Conservation (phyloP, 176 grass and related monocot genomes). For the Cenchrus fungigraminus region DNA sequence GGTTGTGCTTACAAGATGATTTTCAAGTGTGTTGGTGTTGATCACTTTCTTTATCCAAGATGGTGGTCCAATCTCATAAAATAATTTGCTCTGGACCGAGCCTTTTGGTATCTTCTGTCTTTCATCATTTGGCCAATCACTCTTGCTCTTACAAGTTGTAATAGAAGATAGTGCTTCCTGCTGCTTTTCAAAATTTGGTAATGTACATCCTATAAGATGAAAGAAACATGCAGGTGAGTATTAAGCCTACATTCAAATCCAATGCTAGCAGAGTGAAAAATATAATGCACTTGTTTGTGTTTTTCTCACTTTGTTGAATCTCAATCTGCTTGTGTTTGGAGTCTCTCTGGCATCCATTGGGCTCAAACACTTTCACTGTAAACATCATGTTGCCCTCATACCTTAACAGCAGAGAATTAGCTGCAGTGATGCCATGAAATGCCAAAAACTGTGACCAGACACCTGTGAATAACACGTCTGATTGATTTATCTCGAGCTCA, state of each 20-base stretch:
- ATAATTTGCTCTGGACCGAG: neutral
- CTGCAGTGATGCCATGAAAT: too few species aligned
- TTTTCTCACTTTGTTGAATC: neutral
- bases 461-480: too few species aligned
- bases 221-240: too few species aligned
- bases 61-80: neutral
- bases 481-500: too few species aligned
- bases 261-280: too few species aligned
- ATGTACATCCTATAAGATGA: too few species aligned
- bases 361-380: neutral
- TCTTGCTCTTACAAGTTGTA: neutral
- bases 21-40: neutral
- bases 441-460: too few species aligned
- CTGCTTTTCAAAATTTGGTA: too few species aligned
- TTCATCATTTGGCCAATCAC: neutral
- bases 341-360: slow-evolving; percentile 4
- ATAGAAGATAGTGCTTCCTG: neutral
- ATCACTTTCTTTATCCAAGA: neutral
- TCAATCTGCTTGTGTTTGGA: neutral
- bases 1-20: neutral
- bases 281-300: neutral
- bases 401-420: too few species aligned
- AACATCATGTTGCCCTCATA: too few species aligned
- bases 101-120: neutral
- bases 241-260: too few species aligned